A percentile compares a stretch with the other conserved stretches of the same genome.
Evolutionary conservation across 768 basidiomycete species (phyloP).

Genomic region (Suillus lakei): DNA sequence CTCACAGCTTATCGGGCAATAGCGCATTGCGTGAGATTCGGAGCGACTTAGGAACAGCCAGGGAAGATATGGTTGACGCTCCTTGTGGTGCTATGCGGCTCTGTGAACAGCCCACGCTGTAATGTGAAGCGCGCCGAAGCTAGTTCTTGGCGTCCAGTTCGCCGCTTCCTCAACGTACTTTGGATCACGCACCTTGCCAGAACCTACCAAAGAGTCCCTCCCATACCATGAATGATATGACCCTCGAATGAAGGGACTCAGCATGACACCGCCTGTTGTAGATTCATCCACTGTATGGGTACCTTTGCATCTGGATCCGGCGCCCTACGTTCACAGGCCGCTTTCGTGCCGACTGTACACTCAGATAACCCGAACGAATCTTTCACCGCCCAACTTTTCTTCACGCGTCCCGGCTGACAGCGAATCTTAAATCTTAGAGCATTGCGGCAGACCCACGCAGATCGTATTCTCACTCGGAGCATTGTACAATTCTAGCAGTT

Average conservation of each 20-base stretch:
- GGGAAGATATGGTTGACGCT: neutral
- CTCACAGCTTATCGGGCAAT: neutral
- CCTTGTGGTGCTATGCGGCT: neutral
- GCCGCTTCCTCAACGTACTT: neutral
- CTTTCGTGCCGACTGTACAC: neutral
- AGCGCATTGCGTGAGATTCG: neutral
- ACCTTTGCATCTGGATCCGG: neutral
- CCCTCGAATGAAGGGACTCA: neutral
- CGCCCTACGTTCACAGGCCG: constrained; percentile 8
- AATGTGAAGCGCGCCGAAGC: neutral
- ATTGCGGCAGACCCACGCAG: neutral
- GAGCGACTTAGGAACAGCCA: neutral
- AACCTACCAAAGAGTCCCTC: neutral
- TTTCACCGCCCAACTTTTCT: neutral
- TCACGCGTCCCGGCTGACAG: neutral
- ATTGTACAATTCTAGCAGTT: neutral
- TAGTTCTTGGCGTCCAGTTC: neutral
- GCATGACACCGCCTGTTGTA: neutral
- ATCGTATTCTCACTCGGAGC: neutral
- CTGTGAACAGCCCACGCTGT: neutral
- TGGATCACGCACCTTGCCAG: neutral
- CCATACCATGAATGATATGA: neutral
- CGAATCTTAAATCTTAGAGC: neutral
- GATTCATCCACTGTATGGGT: neutral
- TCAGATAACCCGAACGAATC: neutral